These are phyloP conservation scores for Fusarium miscanthi DNA, from an alignment of 2,329 filamentous ascomycete species.

Conservation along the genomic window DNA sequence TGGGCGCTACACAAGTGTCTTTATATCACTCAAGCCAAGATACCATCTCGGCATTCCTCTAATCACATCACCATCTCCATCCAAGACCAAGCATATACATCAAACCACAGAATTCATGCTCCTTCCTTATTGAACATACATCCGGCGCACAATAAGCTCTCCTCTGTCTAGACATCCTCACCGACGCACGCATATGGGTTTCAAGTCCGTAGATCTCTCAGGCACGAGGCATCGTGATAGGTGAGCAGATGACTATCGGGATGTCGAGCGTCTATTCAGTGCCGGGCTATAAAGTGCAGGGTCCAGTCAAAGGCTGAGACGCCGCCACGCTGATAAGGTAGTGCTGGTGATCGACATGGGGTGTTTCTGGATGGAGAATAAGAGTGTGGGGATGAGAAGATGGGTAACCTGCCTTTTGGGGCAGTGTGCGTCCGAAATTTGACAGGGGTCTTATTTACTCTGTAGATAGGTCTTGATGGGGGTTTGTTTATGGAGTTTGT, in stretches of 20 bases:
- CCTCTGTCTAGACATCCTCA: constrained; percentile 9
- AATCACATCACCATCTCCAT: background rate
- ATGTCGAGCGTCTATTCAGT: constrained; percentile 8
- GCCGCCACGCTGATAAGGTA: constrained; percentile 32
- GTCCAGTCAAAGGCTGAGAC: constrained; percentile 30
- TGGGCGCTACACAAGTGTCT: constrained; percentile 3
- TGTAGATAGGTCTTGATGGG: constrained; percentile 5
- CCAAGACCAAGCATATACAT: constrained; percentile 7
- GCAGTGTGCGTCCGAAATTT: constrained; percentile 24
- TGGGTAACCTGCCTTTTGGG: constrained; percentile 35
- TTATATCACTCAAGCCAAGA: constrained; percentile 24
- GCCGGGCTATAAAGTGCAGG: constrained; percentile 7
- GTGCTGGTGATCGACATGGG: constrained; percentile 21
- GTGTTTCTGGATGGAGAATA: background rate
- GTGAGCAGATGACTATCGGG: constrained; percentile 5
- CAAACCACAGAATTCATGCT: constrained; percentile 3
- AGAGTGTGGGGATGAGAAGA: constrained; percentile 17
- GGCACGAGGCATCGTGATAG: constrained; percentile 38
- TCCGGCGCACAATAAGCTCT: constrained; percentile 14
- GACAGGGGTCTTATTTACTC: background rate
- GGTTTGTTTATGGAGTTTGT: background rate
- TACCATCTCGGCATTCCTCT: background rate
- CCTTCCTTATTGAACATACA: constrained; percentile 34
- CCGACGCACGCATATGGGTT: constrained; percentile 26
- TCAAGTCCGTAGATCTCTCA: constrained; percentile 22